Conservation (phyloP, 75 land plant species). For the Gnetum montanum region DNA sequence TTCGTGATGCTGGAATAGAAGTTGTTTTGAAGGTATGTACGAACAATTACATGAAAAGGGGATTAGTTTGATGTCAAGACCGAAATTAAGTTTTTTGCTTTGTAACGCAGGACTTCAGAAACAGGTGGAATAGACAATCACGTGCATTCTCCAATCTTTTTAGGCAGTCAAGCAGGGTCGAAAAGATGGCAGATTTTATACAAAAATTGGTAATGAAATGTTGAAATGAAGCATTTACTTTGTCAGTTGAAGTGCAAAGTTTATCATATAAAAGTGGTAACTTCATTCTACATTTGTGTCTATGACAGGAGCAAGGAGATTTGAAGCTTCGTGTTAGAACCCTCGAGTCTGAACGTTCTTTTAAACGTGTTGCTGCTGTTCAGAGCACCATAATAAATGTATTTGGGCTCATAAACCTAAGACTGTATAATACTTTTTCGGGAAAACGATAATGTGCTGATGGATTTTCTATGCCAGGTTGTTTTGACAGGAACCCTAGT, state of each 20-base stretch:
- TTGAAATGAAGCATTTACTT: not conserved
- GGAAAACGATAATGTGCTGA: too few relatives aligned
- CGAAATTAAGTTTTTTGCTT: not conserved
- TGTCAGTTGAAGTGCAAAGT: not conserved
- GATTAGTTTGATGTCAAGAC: not conserved
- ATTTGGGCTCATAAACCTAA: too few relatives aligned
- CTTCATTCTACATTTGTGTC: constrained; percentile 1
- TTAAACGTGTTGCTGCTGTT: constrained; percentile 87
- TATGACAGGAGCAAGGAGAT: constrained; percentile 95
- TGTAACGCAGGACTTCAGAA: constrained; percentile 64
- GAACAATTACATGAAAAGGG: not conserved
- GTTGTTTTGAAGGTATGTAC: constrained; percentile 62
- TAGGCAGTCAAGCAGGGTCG: constrained; percentile 94
- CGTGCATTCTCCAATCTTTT: constrained; percentile 88
- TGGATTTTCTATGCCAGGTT: constrained; percentile 41
- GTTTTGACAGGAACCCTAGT: constrained; percentile 79
- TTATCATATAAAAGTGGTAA: not conserved
- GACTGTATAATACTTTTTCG: too few relatives aligned
- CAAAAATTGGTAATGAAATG: constrained; percentile 54
- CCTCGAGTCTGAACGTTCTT: constrained; percentile 93
- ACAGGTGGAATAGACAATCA: constrained; percentile 86
- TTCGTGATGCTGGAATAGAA: constrained; percentile 93
- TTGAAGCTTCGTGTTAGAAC: constrained; percentile 88
- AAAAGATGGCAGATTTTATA: constrained; percentile 76
- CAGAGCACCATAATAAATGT: constrained; percentile 89